Evolutionary conservation across 305 asterid species (phyloP).

Genomic region (Salvia sclarea): DNA sequence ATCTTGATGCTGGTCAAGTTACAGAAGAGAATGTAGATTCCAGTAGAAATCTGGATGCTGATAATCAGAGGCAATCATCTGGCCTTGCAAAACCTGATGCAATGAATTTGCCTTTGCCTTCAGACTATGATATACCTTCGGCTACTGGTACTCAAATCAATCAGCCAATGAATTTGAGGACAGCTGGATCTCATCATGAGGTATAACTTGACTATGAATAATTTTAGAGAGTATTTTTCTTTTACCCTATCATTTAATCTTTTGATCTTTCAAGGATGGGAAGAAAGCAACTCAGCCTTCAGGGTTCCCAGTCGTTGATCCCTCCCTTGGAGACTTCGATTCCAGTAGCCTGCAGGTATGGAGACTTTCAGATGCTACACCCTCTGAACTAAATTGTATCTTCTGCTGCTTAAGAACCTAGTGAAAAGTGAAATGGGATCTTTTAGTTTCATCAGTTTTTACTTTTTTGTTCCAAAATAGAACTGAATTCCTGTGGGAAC

Average conservation of each 20-base stretch:
- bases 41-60: slow-evolving; percentile 41
- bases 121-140: slow-evolving; percentile 61
- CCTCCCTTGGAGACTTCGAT: slow-evolving; percentile 60
- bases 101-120: slow-evolving; percentile 53
- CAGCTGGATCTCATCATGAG: slow-evolving; percentile 55
- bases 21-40: slow-evolving; percentile 47
- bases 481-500: not conserved
- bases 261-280: slow-evolving; percentile 50
- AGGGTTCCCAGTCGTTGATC: slow-evolving; percentile 55
- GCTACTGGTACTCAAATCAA: slow-evolving; percentile 44
- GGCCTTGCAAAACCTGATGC: slow-evolving; percentile 45
- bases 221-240: slow-evolving; percentile 18
- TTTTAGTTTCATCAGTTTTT: not conserved
- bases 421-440: not conserved
- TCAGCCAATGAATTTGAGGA: slow-evolving; percentile 43
- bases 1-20: slow-evolving; percentile 44
- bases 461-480: slow-evolving; percentile 10
- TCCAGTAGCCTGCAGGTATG: slow-evolving; percentile 73
- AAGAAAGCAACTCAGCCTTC: slow-evolving; percentile 56
- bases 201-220: slow-evolving; percentile 38
- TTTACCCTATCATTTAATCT: slow-evolving; percentile 21
- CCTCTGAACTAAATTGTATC: slow-evolving; percentile 16
- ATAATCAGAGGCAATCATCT: slow-evolving; percentile 47
- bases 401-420: slow-evolving; percentile 22
- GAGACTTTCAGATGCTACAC: slow-evolving; percentile 18